These are phyloP conservation scores for Cadophora luteo-olivacea DNA, from an alignment of 2,329 filamentous ascomycete species.

Conservation along the genomic window DNA sequence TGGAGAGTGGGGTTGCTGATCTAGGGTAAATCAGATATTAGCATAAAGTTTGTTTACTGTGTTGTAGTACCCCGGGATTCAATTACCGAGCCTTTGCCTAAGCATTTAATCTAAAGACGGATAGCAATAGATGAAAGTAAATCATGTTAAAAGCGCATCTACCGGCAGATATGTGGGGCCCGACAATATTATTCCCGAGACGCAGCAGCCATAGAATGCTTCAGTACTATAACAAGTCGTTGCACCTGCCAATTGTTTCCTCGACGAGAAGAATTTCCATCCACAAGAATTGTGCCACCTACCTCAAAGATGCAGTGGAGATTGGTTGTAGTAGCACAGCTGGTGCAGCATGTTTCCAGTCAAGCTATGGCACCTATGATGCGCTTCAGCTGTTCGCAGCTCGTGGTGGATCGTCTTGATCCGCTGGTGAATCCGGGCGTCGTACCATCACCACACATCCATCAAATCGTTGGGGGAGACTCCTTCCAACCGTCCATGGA, in stretches of 20 bases:
- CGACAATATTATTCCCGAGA: background rate
- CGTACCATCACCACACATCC: slow-evolving; percentile 28
- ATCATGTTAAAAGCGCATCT: background rate
- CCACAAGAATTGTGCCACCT: background rate
- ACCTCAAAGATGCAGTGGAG: slow-evolving; percentile 28
- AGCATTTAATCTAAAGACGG: slow-evolving; percentile 29
- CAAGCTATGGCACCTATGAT: slow-evolving; percentile 29
- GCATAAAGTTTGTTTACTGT: slow-evolving; percentile 12
- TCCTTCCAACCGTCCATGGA: slow-evolving; percentile 31
- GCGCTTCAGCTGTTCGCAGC: slow-evolving; percentile 31
- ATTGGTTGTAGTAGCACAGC: slow-evolving; percentile 15
- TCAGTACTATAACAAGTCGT: background rate
- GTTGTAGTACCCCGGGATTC: background rate
- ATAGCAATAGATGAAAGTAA: slow-evolving; percentile 23
- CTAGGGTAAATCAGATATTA: slow-evolving; percentile 7
- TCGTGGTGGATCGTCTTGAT: slow-evolving; percentile 30
- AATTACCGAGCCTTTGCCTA: slow-evolving; percentile 29
- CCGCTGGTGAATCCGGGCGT: slow-evolving; percentile 29
- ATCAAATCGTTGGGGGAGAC: slow-evolving; percentile 32
- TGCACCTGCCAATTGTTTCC: background rate
- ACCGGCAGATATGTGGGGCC: slow-evolving; percentile 26
- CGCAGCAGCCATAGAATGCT: background rate
- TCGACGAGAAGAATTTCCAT: background rate
- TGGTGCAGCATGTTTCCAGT: slow-evolving; percentile 21
- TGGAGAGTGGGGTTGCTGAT: background rate